Conservation (phyloP, 2,329 filamentous ascomycete species). For the Ophiostoma australiae region DNA sequence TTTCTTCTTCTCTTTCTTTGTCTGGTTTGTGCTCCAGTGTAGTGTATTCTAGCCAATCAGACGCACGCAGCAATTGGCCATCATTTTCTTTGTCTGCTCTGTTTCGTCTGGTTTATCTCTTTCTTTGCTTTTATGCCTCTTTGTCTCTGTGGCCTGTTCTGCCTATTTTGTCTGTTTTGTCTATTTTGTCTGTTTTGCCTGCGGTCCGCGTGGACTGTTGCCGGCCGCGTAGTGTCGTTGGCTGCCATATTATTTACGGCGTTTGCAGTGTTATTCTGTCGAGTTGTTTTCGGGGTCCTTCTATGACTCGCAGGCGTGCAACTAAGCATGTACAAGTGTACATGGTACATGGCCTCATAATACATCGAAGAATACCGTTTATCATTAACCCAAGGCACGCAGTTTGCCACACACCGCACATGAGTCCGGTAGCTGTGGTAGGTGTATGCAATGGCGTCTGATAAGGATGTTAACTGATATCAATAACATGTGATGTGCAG, state of each 20-base stretch:
- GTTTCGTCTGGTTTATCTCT: no score
- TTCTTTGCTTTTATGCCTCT: no score
- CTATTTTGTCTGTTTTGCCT: neutral
- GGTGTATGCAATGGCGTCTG: neutral
- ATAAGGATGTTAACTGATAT: no score
- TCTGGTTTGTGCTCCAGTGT: neutral
- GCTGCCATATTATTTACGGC: neutral
- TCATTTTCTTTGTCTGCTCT: neutral
- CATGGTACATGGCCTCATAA: no score
- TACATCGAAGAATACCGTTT: no score
- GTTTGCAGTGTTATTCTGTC: neutral
- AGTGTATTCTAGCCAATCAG: neutral
- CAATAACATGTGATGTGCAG: no score
- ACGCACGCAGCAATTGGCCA: neutral
- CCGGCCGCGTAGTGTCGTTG: neutral
- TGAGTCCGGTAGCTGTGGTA: neutral
- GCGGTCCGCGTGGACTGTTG: neutral
- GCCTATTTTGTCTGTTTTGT: no score
- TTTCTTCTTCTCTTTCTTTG: no score
- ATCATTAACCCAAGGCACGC: no score
- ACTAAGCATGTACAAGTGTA: no score
- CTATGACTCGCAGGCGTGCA: neutral
- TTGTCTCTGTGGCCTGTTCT: no score
- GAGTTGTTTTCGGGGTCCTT: neutral
- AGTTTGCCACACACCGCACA: neutral